These are phyloP conservation scores for Meyerozyma athensensis DNA, from an alignment of 1,139 yeast species.

Conservation along the genomic window DNA sequence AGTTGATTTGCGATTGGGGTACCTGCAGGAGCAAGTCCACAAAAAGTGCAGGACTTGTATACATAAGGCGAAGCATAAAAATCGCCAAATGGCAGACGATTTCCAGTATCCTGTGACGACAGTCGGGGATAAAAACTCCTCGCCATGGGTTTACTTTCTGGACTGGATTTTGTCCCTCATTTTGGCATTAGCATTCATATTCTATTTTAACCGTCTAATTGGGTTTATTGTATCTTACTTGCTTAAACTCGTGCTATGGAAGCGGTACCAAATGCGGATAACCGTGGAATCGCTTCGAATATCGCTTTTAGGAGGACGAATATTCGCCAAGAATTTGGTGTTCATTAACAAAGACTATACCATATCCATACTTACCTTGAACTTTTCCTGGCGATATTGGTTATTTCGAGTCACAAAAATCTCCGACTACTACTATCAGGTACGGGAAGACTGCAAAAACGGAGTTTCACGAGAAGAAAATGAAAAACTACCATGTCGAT, in stretches of 20 bases:
- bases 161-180: slow-evolving; percentile 75
- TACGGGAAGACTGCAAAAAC: slow-evolving; percentile 19
- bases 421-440: slow-evolving; percentile 32
- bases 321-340: slow-evolving; percentile 71
- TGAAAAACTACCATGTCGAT: slow-evolving; percentile 53
- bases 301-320: slow-evolving; percentile 76
- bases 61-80: not conserved
- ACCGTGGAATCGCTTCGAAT: slow-evolving; percentile 69
- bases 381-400: slow-evolving; percentile 93
- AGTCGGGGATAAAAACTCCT: slow-evolving; percentile 30
- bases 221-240: slow-evolving; percentile 57
- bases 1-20: not conserved
- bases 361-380: slow-evolving; percentile 62
- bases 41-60: not conserved
- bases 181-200: slow-evolving; percentile 59
- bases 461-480: slow-evolving; percentile 24
- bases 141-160: slow-evolving; percentile 72
- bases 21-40: not conserved
- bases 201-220: slow-evolving; percentile 69
- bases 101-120: not conserved
- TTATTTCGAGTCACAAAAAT: slow-evolving; percentile 46
- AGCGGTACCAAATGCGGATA: slow-evolving; percentile 47
- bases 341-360: slow-evolving; percentile 69
- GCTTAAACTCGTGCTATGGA: slow-evolving; percentile 62
- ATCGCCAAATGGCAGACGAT: not conserved